Evolutionary conservation across 1,284 basidiomycete genomes (phyloP).

Genomic region (Macrocystidia cucumis): DNA sequence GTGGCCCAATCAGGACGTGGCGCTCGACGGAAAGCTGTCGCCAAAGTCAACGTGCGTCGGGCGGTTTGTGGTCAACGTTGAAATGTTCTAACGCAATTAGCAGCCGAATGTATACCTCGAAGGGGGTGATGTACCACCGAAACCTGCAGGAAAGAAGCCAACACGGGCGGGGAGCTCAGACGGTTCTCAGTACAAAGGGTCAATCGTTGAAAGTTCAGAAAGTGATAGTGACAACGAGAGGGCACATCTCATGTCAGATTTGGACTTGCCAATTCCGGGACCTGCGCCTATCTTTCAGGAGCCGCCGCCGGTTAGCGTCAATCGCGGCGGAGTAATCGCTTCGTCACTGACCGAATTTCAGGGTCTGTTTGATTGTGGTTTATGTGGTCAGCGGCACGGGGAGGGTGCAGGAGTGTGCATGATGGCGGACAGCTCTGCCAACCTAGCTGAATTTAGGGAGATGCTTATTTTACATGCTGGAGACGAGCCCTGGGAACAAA

Average conservation of each 20-base stretch:
- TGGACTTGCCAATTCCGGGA: no score
- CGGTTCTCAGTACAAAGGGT: conserved; percentile 23
- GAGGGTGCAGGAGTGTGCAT: conserved; percentile 36
- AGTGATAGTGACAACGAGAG: no score
- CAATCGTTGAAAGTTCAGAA: conserved; percentile 25
- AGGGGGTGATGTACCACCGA: no score
- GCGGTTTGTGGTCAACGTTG: conserved; percentile 26
- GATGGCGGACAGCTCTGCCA: conserved; percentile 59
- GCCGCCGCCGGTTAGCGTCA: no score
- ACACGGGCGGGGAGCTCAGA: conserved; percentile 19
- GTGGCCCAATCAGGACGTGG: conserved; percentile 54
- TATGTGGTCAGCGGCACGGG: conserved; percentile 53
- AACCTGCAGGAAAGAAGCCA: conserved; percentile 15
- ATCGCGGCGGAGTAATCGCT: no score
- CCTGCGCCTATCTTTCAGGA: no score
- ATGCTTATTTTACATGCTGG: conserved; percentile 53
- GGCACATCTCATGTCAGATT: no score
- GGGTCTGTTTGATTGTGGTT: conserved; percentile 33
- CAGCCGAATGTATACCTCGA: conserved; percentile 17
- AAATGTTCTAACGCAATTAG: conserved; percentile 19
- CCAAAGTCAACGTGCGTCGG: conserved; percentile 40
- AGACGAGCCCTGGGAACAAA: conserved; percentile 55
- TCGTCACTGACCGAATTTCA: conserved; percentile 11
- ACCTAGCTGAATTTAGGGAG: conserved; percentile 60
- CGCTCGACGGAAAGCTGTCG: conserved; percentile 60